A percentile compares a stretch with the other conserved stretches of the same genome.
Evolutionary conservation across 2,329 filamentous ascomycete genomes (phyloP).

Genomic region (Alternaria rosae): DNA sequence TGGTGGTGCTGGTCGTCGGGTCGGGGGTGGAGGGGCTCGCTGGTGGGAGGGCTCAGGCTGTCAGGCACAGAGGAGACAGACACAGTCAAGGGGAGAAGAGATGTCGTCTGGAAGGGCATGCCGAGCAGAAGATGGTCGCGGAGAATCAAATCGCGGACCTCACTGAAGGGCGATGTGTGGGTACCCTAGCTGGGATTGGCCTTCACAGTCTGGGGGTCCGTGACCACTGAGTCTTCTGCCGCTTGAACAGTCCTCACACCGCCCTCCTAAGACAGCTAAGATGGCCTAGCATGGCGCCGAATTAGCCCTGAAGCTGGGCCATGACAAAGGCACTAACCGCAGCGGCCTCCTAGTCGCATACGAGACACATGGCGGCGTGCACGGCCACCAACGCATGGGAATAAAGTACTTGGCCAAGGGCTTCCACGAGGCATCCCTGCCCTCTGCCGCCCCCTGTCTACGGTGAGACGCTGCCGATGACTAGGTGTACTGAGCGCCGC

Average conservation of each 20-base stretch:
- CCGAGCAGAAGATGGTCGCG: slow-evolving; percentile 41
- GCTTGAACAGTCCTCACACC: slow-evolving; percentile 33
- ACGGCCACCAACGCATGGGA: slow-evolving; percentile 34
- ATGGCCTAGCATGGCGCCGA: slow-evolving; percentile 38
- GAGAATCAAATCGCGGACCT: slow-evolving; percentile 39
- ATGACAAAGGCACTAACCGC: slow-evolving; percentile 39
- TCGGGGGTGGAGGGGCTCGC: slow-evolving; percentile 8
- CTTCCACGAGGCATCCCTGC: slow-evolving; percentile 48
- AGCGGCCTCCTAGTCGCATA: slow-evolving; percentile 30
- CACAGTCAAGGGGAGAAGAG: slow-evolving; percentile 38
- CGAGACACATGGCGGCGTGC: slow-evolving; percentile 42
- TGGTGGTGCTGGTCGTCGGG: slow-evolving; percentile 6
- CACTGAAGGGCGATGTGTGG: slow-evolving; percentile 44
- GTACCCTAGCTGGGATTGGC: slow-evolving; percentile 46
- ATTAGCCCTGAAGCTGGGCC: slow-evolving; percentile 30
- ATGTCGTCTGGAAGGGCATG: slow-evolving; percentile 44
- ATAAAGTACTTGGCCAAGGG: slow-evolving; percentile 39
- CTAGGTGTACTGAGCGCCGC: slow-evolving; percentile 12
- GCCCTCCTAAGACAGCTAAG: slow-evolving; percentile 39
- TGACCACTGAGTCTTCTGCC: slow-evolving; percentile 35
- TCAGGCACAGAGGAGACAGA: slow-evolving; percentile 23
- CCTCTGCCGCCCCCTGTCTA: slow-evolving; percentile 19
- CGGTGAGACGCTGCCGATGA: slow-evolving; percentile 21
- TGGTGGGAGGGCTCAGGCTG: slow-evolving; percentile 16
- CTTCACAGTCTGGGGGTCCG: slow-evolving; percentile 28